Conservation (phyloP, 2,329 filamentous ascomycete species). For the Nigrospora osmanthi region DNA sequence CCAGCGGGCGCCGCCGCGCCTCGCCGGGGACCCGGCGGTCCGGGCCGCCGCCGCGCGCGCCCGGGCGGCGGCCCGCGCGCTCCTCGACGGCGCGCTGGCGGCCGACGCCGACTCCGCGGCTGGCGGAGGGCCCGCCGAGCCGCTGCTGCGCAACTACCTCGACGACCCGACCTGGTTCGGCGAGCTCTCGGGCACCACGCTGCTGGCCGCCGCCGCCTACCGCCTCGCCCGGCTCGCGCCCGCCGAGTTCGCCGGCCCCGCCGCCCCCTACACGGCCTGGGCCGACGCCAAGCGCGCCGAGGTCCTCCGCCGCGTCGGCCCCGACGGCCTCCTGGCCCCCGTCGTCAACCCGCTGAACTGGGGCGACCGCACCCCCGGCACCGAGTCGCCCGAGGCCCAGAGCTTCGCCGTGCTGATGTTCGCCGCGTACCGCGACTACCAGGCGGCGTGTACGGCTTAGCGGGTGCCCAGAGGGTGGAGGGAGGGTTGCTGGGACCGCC, state of each 20-base stretch:
- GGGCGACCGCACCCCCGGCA: constrained; percentile 20
- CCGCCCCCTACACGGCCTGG: constrained; percentile 29
- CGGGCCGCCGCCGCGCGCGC: constrained; percentile 23
- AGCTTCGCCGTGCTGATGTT: constrained; percentile 33
- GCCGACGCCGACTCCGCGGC: constrained; percentile 12
- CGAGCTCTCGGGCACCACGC: constrained; percentile 38
- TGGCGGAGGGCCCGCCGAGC: constrained; percentile 2
- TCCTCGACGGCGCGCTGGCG: constrained; percentile 22
- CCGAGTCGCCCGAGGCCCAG: constrained; percentile 30
- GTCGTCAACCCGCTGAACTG: constrained; percentile 33
- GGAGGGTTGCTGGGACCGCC: too few species aligned
- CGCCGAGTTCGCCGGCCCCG: constrained; percentile 20
- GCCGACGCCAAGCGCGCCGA: constrained; percentile 28
- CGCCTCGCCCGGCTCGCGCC: constrained; percentile 34
- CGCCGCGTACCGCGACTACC: constrained; percentile 30
- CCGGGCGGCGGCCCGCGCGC: constrained; percentile 20
- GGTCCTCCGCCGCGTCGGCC: constrained; percentile 24
- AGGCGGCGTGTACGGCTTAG: too few species aligned
- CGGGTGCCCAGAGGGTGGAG: too few species aligned
- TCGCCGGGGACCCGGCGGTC: constrained; percentile 16
- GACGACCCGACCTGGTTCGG: constrained; percentile 33
- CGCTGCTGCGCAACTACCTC: constrained; percentile 38
- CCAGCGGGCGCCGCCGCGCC: constrained; percentile 13
- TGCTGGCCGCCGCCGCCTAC: constrained; percentile 34
- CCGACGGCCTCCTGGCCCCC: constrained; percentile 27